Evolutionary conservation across 345 rosid genomes (phyloP).

Genomic region (Hibiscus tridactylites): DNA sequence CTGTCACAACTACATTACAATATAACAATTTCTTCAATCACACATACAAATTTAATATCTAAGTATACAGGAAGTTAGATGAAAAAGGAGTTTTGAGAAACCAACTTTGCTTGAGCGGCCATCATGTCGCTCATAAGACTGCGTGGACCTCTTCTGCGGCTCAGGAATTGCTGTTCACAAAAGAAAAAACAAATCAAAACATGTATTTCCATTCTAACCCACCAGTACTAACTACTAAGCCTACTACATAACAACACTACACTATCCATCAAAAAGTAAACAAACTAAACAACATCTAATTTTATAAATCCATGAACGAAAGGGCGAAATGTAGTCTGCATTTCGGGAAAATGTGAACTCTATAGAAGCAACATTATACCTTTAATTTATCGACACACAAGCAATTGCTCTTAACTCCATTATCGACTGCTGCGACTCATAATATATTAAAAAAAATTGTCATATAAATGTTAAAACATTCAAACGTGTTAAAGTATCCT

Average conservation of each 20-base stretch:
- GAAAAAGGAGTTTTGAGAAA: slow-evolving; percentile 21
- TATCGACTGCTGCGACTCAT: too few species aligned
- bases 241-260: background rate
- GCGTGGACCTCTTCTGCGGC: slow-evolving; percentile 43
- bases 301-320: background rate
- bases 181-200: background rate
- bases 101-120: slow-evolving; percentile 60
- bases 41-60: slow-evolving; percentile 7
- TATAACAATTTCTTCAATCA: background rate
- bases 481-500: too few species aligned
- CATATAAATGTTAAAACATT: too few species aligned
- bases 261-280: background rate
- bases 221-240: background rate
- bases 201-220: background rate
- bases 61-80: background rate
- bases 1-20: background rate
- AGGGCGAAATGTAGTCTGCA: background rate
- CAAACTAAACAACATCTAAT: too few species aligned
- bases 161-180: slow-evolving; percentile 28
- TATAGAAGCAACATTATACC: slow-evolving; percentile 31
- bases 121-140: slow-evolving; percentile 50
- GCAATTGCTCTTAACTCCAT: too few species aligned
- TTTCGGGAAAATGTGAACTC: too few species aligned
- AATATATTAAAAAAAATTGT: too few species aligned
- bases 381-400: too few species aligned